These are phyloP conservation scores for Dryas drummondii DNA, from an alignment of 306 rosid species.

Conservation along the genomic window DNA sequence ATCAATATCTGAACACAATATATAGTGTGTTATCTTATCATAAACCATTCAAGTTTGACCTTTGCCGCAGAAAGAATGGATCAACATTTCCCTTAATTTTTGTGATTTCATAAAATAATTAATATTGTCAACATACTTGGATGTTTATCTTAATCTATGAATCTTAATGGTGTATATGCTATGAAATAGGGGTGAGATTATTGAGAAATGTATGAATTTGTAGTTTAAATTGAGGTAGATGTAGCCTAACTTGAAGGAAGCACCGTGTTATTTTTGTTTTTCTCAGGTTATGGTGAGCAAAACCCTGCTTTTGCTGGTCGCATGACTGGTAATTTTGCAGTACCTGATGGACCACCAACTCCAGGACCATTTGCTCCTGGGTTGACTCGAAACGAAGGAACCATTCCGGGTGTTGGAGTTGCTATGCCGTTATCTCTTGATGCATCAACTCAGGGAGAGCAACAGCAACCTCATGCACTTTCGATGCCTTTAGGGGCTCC, in stretches of 20 bases:
- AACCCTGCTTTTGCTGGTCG: constrained; percentile 68
- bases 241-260: background rate
- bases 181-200: background rate
- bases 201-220: background rate
- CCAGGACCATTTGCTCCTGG: constrained; percentile 93
- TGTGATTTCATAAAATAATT: background rate
- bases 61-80: background rate
- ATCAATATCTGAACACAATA: background rate
- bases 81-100: background rate
- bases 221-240: constrained; percentile 5
- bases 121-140: background rate
- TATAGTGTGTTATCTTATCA: background rate
- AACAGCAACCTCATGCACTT: constrained; percentile 70
- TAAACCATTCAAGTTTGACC: background rate
- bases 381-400: constrained; percentile 86
- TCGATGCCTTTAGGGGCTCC: constrained; percentile 84
- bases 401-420: constrained; percentile 94
- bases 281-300: constrained; percentile 83
- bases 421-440: constrained; percentile 92
- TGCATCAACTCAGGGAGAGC: constrained; percentile 65
- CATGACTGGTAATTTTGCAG: constrained; percentile 57
- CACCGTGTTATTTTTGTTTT: constrained; percentile 16
- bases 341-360: constrained; percentile 80
- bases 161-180: background rate
- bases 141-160: background rate